A percentile compares a stretch with the other conserved stretches of the same genome.
These are phyloP conservation scores for Debaryomyces fabryi DNA, from an alignment of 1,139 yeast species.

Conservation along the genomic window DNA sequence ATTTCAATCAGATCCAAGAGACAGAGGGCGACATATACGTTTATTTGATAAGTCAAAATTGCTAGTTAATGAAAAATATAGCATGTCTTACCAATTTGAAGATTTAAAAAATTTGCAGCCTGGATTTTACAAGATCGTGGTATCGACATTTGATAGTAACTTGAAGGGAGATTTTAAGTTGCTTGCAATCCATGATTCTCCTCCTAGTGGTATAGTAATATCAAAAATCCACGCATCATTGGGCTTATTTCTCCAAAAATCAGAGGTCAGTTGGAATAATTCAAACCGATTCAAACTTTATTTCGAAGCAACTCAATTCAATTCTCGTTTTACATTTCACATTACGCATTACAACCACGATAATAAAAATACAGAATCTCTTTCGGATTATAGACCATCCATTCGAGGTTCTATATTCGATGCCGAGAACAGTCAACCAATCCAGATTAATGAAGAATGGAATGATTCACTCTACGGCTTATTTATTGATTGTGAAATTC, in stretches of 20 bases:
- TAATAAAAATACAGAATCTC: conserved; percentile 23
- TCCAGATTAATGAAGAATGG: conserved; percentile 44
- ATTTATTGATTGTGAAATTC: conserved; percentile 36
- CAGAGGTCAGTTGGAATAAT: conserved; percentile 39
- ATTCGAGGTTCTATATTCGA: conserved; percentile 49
- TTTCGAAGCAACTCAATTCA: conserved; percentile 25
- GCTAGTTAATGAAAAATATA: conserved; percentile 31
- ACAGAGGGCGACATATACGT: conserved; percentile 22
- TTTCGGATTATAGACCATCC: conserved; percentile 39
- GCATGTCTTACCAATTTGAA: conserved; percentile 21
- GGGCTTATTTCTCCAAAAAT: conserved; percentile 38
- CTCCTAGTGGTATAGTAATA: conserved; percentile 15
- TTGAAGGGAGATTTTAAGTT: conserved; percentile 17
- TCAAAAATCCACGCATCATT: conserved; percentile 28
- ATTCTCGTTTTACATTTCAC: conserved; percentile 30
- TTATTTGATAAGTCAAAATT: conserved; percentile 34
- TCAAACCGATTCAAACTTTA: conserved; percentile 38
- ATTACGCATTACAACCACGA: conserved; percentile 23
- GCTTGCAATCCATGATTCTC: conserved; percentile 16
- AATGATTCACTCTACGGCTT: conserved; percentile 47
- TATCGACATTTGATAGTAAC: conserved; percentile 31
- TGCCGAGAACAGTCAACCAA: conserved; percentile 26
- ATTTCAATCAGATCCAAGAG: conserved; percentile 32
- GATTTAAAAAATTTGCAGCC: conserved; percentile 31
- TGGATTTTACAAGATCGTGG: conserved; percentile 38